phyloP scores from a whole-genome alignment of 2,329 filamentous ascomycete species.

The Claviceps cyperi region DNA sequence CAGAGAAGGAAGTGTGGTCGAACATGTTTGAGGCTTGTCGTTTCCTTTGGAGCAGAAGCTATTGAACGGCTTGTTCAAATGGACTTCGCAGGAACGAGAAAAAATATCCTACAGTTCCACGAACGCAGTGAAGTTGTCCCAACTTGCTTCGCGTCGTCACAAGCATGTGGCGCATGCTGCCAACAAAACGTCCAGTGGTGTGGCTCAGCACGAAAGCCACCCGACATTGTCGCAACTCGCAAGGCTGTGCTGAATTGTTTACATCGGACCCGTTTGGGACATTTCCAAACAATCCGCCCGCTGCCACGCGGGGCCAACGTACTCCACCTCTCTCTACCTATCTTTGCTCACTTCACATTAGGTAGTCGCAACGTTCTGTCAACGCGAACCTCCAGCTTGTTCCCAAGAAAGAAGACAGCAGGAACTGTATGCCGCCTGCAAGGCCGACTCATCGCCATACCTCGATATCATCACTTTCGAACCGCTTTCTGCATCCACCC shows the following conservation, averaged over 20 bases:
- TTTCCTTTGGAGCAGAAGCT: neutral
- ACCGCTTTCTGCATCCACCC: neutral
- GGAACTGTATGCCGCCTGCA: neutral
- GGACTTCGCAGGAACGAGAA: neutral
- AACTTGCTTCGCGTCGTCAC: conserved; percentile 8
- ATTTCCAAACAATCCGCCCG: conserved; percentile 23
- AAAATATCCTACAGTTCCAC: neutral
- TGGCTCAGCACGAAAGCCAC: neutral
- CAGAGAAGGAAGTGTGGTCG: conserved; percentile 51
- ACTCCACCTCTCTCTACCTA: conserved; percentile 1
- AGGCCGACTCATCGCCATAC: neutral
- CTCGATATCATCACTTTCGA: neutral
- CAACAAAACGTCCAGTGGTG: neutral
- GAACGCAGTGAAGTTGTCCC: neutral
- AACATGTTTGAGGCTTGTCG: conserved; percentile 30
- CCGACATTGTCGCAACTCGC: neutral
- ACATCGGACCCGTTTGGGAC: conserved; percentile 22
- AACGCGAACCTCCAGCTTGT: neutral
- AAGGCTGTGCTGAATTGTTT: conserved; percentile 20
- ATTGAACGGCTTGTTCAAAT: neutral
- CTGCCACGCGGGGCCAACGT: conserved; percentile 10
- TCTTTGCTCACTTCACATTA: neutral
- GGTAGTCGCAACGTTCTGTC: neutral
- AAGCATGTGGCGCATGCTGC: conserved; percentile 9
- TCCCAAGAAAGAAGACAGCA: neutral